Conservation (phyloP, 2,329 filamentous ascomycete genomes). For the Rachicladosporium sp. region DNA sequence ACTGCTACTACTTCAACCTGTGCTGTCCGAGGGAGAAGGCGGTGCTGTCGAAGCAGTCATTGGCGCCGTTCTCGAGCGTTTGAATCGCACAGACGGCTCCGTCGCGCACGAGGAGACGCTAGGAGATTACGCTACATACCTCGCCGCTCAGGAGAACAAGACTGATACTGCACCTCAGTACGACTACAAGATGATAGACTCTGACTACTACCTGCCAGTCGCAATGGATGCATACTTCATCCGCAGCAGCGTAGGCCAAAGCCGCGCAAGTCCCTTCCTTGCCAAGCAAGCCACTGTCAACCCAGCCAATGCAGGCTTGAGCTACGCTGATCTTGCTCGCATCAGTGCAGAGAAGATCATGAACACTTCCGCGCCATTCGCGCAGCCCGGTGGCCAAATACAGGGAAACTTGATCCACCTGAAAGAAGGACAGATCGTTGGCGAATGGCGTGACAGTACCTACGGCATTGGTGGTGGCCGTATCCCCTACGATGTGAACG, state of each 20-base stretch:
- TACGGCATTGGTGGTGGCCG: conserved; percentile 49
- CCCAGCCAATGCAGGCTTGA: conserved; percentile 39
- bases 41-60: conserved; percentile 51
- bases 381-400: conserved; percentile 31
- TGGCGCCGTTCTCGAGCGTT: conserved; percentile 46
- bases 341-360: conserved; percentile 48
- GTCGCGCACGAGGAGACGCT: conserved; percentile 55
- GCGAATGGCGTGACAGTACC: conserved; percentile 51
- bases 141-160: conserved; percentile 43
- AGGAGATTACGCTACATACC: conserved; percentile 51
- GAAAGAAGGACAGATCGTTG: conserved; percentile 41
- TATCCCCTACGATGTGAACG: conserved; percentile 55
- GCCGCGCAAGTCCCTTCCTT: conserved; percentile 27
- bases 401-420: conserved; percentile 47
- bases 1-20: conserved; percentile 43
- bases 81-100: conserved; percentile 47
- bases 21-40: conserved; percentile 43
- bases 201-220: conserved; percentile 49
- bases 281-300: conserved; percentile 37
- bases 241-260: conserved; percentile 30
- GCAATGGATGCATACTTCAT: conserved; percentile 48
- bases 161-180: conserved; percentile 41
- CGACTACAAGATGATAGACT: conserved; percentile 39
- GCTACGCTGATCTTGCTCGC: conserved; percentile 40
- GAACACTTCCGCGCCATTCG: conserved; percentile 43